These are phyloP conservation scores for Xylaria castorea DNA, from an alignment of 495 filamentous ascomycete genomes.

Conservation along the genomic window DNA sequence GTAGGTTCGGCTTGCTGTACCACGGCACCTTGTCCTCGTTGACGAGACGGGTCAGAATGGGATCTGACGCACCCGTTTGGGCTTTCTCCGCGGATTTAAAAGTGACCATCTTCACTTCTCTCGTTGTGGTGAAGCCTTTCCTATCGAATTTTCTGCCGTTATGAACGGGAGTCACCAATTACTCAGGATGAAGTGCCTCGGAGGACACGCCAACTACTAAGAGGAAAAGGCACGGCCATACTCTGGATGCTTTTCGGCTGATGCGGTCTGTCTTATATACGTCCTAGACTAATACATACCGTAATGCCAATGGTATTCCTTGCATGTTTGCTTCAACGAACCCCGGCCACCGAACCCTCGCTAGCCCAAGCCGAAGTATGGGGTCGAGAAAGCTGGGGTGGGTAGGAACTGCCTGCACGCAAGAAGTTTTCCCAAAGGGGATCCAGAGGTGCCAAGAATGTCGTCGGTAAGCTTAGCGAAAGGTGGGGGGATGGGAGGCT, in stretches of 20 bases:
- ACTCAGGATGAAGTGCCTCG: background rate
- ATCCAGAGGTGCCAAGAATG: background rate
- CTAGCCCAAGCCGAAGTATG: background rate
- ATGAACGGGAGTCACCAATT: background rate
- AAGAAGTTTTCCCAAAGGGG: background rate
- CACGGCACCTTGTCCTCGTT: conserved; percentile 59
- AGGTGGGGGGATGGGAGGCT: background rate
- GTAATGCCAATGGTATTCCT: background rate
- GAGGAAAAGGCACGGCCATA: background rate
- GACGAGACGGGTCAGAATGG: conserved; percentile 52
- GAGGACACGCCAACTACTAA: background rate
- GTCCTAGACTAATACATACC: background rate
- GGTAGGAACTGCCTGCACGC: background rate
- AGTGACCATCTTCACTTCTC: conserved; percentile 18
- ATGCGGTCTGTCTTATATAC: background rate
- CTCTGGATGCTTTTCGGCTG: background rate
- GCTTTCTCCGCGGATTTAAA: conserved; percentile 28
- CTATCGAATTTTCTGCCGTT: background rate
- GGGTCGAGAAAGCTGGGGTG: conserved; percentile 20
- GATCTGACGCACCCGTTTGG: conserved; percentile 43
- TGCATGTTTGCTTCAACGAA: background rate
- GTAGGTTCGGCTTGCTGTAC: conserved; percentile 70
- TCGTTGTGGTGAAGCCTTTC: background rate
- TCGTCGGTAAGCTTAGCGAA: background rate
- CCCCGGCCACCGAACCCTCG: background rate